Conservation (phyloP, 176 grass and related monocot species). For the Hordeum marinum region DNA sequence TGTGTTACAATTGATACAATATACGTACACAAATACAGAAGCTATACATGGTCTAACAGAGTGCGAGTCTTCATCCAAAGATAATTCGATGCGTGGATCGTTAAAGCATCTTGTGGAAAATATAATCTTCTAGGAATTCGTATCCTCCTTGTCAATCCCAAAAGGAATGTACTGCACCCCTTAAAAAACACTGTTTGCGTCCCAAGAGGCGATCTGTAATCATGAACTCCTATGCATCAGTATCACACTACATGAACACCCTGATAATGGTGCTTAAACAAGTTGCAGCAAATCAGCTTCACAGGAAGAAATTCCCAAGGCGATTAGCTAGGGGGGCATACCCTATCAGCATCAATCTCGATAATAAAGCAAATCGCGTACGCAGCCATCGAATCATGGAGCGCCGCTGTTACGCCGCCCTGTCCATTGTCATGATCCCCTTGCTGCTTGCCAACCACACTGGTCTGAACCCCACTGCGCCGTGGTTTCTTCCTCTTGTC, state of each 20-base stretch:
- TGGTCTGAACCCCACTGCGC: slow-evolving; percentile 5
- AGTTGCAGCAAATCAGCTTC: slow-evolving; percentile 8
- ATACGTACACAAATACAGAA: too few relatives aligned
- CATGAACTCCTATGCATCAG: background rate
- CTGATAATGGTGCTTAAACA: slow-evolving; percentile 13
- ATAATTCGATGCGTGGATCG: background rate
- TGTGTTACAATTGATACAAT: too few relatives aligned
- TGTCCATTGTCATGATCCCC: slow-evolving; percentile 17
- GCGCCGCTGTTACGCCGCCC: background rate
- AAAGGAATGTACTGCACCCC: background rate
- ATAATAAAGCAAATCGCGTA: background rate
- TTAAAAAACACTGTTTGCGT: background rate
- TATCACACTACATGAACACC: background rate
- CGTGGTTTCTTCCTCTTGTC: slow-evolving; percentile 42
- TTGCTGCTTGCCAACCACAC: background rate
- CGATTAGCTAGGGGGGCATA: background rate
- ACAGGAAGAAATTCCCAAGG: background rate
- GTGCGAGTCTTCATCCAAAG: background rate
- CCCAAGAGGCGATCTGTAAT: background rate
- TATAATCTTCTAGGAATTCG: background rate
- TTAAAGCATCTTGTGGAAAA: background rate
- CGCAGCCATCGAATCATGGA: background rate
- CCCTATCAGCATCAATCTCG: slow-evolving; percentile 12
- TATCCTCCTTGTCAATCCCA: background rate
- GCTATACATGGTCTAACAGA: too few relatives aligned